phyloP scores from a whole-genome alignment of 1,284 basidiomycete genomes.

The Polyporus tsugae region DNA sequence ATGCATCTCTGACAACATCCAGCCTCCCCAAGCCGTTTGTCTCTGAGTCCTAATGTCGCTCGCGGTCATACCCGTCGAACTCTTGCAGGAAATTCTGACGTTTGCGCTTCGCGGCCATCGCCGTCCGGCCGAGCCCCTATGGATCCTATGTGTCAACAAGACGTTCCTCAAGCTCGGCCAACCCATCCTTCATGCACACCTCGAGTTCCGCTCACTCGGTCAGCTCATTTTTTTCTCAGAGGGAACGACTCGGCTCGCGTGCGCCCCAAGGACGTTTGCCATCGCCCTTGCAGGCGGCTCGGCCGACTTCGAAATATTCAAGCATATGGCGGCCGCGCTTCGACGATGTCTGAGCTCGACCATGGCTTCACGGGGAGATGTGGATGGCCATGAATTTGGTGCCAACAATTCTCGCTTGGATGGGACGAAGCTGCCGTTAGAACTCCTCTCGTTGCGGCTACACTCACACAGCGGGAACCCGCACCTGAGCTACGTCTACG shows the following conservation, averaged over 20 bases:
- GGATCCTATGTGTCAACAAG: conserved; percentile 40
- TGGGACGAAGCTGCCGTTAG: conserved; percentile 38
- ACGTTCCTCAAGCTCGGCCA: conserved; percentile 36
- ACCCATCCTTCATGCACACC: conserved; percentile 42
- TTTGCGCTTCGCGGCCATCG: conserved; percentile 36
- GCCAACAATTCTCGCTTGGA: not conserved
- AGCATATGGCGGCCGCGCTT: conserved; percentile 38
- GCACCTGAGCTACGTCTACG: conserved; percentile 46
- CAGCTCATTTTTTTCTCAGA: conserved; percentile 43
- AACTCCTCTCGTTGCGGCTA: conserved; percentile 49
- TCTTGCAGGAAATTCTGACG: conserved; percentile 38
- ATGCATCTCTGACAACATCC: conserved; percentile 2
- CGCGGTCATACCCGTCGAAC: conserved; percentile 35
- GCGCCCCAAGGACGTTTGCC: conserved; percentile 37
- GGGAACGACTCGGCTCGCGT: conserved; percentile 31
- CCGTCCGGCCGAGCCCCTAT: conserved; percentile 37
- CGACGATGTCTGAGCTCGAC: conserved; percentile 28
- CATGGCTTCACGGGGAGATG: not conserved
- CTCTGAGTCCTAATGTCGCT: conserved; percentile 25
- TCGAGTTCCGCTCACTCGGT: conserved; percentile 42
- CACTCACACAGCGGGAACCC: conserved; percentile 53
- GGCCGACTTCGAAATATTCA: conserved; percentile 43
- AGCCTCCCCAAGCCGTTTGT: not conserved
- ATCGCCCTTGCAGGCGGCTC: conserved; percentile 44
- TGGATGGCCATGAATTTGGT: not conserved